Evolutionary conservation across 441 rosid species (phyloP).

Genomic region (Daphne laureola): DNA sequence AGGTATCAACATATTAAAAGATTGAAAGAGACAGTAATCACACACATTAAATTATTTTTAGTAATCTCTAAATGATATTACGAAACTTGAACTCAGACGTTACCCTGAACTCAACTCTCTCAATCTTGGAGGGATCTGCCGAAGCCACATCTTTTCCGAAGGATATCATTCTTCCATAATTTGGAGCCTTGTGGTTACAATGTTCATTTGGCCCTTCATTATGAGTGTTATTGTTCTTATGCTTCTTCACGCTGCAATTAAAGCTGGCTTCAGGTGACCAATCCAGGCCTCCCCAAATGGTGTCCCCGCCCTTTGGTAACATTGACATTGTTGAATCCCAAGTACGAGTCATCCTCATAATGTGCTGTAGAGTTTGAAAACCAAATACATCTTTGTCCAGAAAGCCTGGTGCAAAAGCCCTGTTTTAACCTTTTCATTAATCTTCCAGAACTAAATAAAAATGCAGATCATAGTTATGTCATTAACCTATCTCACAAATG

Average conservation of each 20-base stretch:
- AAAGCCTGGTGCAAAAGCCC: conserved; percentile 35
- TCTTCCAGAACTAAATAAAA: conserved; percentile 10
- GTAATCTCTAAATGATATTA: background rate
- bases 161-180: conserved; percentile 43
- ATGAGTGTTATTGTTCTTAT: conserved; percentile 17
- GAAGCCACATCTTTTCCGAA: conserved; percentile 34
- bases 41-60: background rate
- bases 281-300: conserved; percentile 43
- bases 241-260: conserved; percentile 8
- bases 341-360: conserved; percentile 41
- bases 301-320: conserved; percentile 47
- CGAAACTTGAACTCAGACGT: conserved; percentile 6
- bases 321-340: conserved; percentile 49
- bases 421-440: conserved; percentile 17
- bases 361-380: conserved; percentile 32
- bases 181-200: conserved; percentile 12
- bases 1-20: too few relatives aligned
- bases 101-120: conserved; percentile 38
- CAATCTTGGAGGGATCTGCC: conserved; percentile 27
- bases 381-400: conserved; percentile 33
- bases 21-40: too few relatives aligned
- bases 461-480: background rate
- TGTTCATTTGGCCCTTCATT: conserved; percentile 11
- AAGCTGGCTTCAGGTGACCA: conserved; percentile 42
- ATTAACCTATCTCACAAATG: conserved; percentile 2